Evolutionary conservation across 805 yeast species (phyloP), one percentile per base, ranked within the genome.

Genomic region (Alloascoidea africana): DNA sequence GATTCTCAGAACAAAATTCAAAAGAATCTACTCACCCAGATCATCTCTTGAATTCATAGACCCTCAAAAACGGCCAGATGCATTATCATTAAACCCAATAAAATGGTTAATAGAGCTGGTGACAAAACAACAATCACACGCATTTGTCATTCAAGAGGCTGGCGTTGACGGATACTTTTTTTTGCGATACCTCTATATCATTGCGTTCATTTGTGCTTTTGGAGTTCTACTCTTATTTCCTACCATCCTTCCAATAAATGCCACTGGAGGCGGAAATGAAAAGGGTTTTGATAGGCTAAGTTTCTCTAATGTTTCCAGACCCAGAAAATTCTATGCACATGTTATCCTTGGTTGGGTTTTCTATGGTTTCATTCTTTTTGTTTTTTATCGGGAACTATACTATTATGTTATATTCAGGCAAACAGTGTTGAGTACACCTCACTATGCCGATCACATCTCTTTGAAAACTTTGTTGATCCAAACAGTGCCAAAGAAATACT

Each of bases 1-100:
- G 17, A 32, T 81, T 1, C 55, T 89, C 39, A 63, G 96, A 42
- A 66, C 77, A 35, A 69, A 61, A 45, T 70, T 77, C 56, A 71
- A 68, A 49, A 65, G 93, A 44, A 80, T 86, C 35, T 89, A 89
- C 55, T 78, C 82, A 44, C 95, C 96, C 15, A 83, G 86, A 48
- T 68, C 87, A 0, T 62, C 74, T 4, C 74, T 55, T 39, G 70
- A 77, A 42, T 65, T 75, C 4, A 72, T 64, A 38, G 58, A 62
- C 30, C 50, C 46, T 4, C 32, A 39, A 30, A 50, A 47, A 27
- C 16, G 18, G 18, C 36, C 36, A 8, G 36, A 34, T 14, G 32
- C 16, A 6, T 6, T 34, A 5, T 34, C 36, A 6, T 34, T 30
- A n/a, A 11, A 8, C 14, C 36, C 36, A 5, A 11, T 34, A 5